phyloP scores from a whole-genome alignment of 2,329 filamentous ascomycete genomes.

The Cadophora gregata region DNA sequence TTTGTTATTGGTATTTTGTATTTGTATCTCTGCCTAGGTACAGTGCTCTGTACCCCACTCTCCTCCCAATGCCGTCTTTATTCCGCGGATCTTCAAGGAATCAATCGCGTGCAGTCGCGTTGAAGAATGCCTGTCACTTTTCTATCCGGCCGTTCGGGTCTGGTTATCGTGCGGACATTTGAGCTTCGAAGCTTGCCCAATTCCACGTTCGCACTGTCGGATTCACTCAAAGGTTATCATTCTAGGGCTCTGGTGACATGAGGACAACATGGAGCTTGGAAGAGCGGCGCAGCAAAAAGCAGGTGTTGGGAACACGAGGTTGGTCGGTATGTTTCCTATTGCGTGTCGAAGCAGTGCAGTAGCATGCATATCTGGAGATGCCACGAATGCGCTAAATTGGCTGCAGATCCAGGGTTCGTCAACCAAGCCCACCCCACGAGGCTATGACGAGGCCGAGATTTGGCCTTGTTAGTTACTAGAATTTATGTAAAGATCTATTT shows the following conservation, averaged over 20 bases:
- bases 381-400: constrained; percentile 18
- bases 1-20: constrained; percentile 27
- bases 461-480: background rate
- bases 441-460: constrained; percentile 19
- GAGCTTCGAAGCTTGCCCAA: background rate
- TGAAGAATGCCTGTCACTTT: constrained; percentile 4
- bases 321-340: constrained; percentile 13
- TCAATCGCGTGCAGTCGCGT: constrained; percentile 30
- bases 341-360: constrained; percentile 18
- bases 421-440: constrained; percentile 19
- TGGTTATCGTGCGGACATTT: constrained; percentile 14
- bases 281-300: constrained; percentile 16
- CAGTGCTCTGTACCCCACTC: constrained; percentile 18
- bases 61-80: constrained; percentile 8
- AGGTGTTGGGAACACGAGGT: constrained; percentile 19
- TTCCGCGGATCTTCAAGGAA: constrained; percentile 14
- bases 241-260: background rate
- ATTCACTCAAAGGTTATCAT: background rate
- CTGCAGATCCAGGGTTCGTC: constrained; percentile 15
- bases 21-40: background rate
- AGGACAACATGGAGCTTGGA: constrained; percentile 12
- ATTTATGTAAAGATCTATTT: background rate
- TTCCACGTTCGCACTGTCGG: constrained; percentile 1
- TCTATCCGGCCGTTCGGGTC: constrained; percentile 1
- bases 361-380: constrained; percentile 29